Conservation (phyloP, 106 monocot genomes). For the Acorus gramineus region DNA sequence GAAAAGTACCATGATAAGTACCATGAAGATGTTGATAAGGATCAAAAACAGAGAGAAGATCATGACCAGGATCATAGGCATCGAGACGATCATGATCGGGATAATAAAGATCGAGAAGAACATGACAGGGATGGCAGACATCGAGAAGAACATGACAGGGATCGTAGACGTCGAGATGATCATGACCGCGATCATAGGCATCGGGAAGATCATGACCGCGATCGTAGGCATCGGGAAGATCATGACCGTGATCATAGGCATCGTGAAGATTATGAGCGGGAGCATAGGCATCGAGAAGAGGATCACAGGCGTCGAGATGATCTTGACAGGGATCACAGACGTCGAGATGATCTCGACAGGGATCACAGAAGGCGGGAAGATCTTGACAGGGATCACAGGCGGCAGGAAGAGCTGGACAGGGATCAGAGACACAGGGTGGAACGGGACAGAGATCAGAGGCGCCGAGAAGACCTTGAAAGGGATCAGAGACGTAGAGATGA, state of each 20-base stretch:
- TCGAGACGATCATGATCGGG: no score
- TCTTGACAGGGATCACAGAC: constrained; percentile 12
- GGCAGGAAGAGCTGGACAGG: constrained; percentile 19
- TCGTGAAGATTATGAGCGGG: constrained; percentile 29
- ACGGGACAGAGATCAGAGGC: constrained; percentile 19
- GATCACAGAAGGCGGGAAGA: constrained; percentile 36
- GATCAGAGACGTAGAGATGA: constrained; percentile 40
- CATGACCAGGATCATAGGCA: no score
- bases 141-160: no score
- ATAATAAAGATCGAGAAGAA: no score
- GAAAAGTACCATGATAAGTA: background rate
- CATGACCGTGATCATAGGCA: constrained; percentile 17
- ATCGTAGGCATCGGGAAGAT: constrained; percentile 16
- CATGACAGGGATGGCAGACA: no score
- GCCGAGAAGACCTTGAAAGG: constrained; percentile 37
- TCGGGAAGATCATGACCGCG: constrained; percentile 38
- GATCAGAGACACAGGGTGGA: constrained; percentile 14
- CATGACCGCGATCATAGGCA: constrained; percentile 34
- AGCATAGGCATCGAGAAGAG: constrained; percentile 34
- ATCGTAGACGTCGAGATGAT: background rate
- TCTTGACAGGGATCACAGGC: constrained; percentile 42
- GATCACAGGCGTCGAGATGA: constrained; percentile 40
- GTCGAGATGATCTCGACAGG: constrained; percentile 4
- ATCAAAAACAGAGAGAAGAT: no score
- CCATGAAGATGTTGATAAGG: no score